phyloP scores from a whole-genome alignment of 139 green algal species.

The Coccomyxa sp. region DNA sequence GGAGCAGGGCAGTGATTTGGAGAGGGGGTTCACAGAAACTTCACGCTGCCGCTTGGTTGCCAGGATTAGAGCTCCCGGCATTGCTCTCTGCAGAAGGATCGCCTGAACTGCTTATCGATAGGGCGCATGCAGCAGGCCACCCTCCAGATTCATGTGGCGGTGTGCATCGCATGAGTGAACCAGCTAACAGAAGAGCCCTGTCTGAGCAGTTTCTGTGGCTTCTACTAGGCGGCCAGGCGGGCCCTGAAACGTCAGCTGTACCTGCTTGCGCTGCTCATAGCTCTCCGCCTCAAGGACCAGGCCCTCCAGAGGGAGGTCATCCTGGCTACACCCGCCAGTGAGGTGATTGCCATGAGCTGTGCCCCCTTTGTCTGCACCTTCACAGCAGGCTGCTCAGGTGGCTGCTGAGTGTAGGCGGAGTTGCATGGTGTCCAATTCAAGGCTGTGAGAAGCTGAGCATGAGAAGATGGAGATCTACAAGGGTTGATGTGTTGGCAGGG shows the following conservation, averaged over 20 bases:
- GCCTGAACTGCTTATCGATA: too few species aligned
- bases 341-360: constrained; percentile 24
- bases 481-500: background rate
- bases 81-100: too few species aligned
- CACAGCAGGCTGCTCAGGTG: too few species aligned
- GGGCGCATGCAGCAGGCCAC: too few species aligned
- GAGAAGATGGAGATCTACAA: background rate
- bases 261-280: constrained; percentile 72
- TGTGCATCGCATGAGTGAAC: too few species aligned
- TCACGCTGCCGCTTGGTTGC: background rate
- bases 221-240: background rate
- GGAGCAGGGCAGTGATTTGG: background rate
- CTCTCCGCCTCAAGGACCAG: constrained; percentile 72
- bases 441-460: background rate
- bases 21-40: background rate
- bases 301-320: constrained; percentile 56
- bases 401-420: too few species aligned
- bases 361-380: too few species aligned
- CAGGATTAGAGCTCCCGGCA: too few species aligned
- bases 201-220: background rate
- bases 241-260: constrained; percentile 19
- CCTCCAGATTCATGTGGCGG: too few species aligned
- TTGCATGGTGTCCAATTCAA: background rate
- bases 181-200: too few species aligned
- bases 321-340: constrained; percentile 34